phyloP scores from a whole-genome alignment of 1,139 yeast genomes.

The Petasospora fabianii region DNA sequence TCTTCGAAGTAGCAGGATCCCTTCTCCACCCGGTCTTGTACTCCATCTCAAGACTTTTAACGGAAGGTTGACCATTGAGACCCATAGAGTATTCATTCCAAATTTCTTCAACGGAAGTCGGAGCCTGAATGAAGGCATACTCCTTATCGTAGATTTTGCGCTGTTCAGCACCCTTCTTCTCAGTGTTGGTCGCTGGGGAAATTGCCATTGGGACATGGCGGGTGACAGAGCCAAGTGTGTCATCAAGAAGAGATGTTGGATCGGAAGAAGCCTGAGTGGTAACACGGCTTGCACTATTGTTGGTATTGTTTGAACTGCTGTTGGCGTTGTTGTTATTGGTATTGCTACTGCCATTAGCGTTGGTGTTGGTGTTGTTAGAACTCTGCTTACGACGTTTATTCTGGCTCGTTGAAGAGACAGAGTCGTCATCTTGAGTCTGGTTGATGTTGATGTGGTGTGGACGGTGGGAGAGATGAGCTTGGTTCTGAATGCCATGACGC shows the following conservation, averaged over 20 bases:
- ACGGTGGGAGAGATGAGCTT: conserved; percentile 5
- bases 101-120: conserved; percentile 36
- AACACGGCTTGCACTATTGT: no score
- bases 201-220: conserved; percentile 16
- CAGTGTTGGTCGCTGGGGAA: conserved; percentile 7
- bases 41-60: conserved; percentile 34
- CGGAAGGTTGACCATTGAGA: conserved; percentile 35
- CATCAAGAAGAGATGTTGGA: conserved; percentile 13
- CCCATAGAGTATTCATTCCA: conserved; percentile 41
- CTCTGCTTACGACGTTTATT: not conserved
- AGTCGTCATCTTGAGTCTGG: conserved; percentile 2
- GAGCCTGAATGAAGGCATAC: conserved; percentile 37
- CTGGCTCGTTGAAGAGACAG: not conserved
- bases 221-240: conserved; percentile 9
- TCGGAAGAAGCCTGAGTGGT: no score
- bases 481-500: conserved; percentile 7
- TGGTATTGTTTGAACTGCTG: no score
- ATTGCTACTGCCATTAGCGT: no score
- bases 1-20: conserved; percentile 38
- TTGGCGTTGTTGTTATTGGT: no score
- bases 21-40: conserved; percentile 40
- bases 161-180: conserved; percentile 16
- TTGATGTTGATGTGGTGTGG: conserved; percentile 1
- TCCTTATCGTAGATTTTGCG: conserved; percentile 31
- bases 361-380: conserved; percentile 7